These are phyloP conservation scores for Opeltia flavorubescens DNA, from an alignment of 495 filamentous ascomycete species.

Conservation along the genomic window DNA sequence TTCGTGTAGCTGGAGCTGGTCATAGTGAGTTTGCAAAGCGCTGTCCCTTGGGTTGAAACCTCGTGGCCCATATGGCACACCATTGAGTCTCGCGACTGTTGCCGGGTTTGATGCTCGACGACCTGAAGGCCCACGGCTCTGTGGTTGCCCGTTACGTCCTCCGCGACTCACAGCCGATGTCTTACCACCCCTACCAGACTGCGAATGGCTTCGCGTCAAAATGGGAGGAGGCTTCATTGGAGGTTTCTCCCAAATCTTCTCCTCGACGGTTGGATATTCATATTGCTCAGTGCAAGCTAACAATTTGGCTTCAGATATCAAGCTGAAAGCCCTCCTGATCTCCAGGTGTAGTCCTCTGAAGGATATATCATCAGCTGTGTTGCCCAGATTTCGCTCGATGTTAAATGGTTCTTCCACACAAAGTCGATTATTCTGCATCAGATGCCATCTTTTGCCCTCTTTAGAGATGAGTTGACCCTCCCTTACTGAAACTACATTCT, in stretches of 20 bases:
- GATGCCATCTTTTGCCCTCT: slow-evolving; percentile 72
- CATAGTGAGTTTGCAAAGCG: slow-evolving; percentile 34
- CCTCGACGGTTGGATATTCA: slow-evolving; percentile 72
- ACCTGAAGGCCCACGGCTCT: slow-evolving; percentile 30
- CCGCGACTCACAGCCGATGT: slow-evolving; percentile 32
- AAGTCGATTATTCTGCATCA: slow-evolving; percentile 61
- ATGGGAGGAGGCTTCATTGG: slow-evolving; percentile 44
- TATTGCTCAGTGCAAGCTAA: slow-evolving; percentile 72
- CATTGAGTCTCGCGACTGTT: slow-evolving; percentile 22
- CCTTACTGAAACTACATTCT: slow-evolving; percentile 72
- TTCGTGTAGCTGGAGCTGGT: slow-evolving; percentile 39
- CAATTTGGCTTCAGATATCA: slow-evolving; percentile 60
- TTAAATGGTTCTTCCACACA: slow-evolving; percentile 98
- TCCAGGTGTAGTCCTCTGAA: slow-evolving; percentile 84
- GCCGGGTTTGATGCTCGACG: slow-evolving; percentile 40
- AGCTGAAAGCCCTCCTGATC: slow-evolving; percentile 72
- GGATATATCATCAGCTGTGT: slow-evolving; percentile 89
- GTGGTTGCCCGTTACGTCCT: slow-evolving; percentile 37
- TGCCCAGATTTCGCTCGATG: slow-evolving; percentile 79
- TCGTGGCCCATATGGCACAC: slow-evolving; percentile 19
- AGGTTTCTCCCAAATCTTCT: slow-evolving; percentile 62
- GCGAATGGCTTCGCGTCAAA: slow-evolving; percentile 37
- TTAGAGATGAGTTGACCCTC: slow-evolving; percentile 72
- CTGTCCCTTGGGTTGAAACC: slow-evolving; percentile 22
- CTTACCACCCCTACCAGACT: slow-evolving; percentile 33